A percentile compares a stretch with the other conserved stretches of the same genome.
Evolutionary conservation across 176 grass and related monocot genomes (phyloP).

Genomic region (Carex parvula): DNA sequence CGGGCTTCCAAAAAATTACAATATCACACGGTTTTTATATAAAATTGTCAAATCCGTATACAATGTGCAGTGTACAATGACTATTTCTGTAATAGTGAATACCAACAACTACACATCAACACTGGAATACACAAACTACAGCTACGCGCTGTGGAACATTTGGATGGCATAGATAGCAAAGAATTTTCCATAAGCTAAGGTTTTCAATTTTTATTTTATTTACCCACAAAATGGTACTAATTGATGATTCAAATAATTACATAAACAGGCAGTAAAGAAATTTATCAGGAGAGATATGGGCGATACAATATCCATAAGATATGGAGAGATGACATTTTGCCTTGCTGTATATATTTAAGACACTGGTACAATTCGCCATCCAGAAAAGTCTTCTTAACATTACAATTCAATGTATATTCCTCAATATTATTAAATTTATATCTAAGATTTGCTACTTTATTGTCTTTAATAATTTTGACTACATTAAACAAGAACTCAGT

Average conservation of each 20-base stretch:
- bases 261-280: conserved; percentile 75
- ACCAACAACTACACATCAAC: no score
- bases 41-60: no score
- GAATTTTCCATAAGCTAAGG: neutral
- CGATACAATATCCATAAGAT: no score
- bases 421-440: neutral
- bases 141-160: no score
- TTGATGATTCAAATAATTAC: neutral
- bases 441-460: neutral
- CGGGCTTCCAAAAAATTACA: no score
- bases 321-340: conserved; percentile 92
- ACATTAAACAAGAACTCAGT: neutral
- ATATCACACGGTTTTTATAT: no score
- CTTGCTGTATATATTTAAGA: conserved; percentile 77
- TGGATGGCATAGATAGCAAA: no score
- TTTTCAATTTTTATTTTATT: conserved; percentile 12
- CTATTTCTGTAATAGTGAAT: no score
- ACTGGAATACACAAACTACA: no score
- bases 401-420: neutral
- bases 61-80: no score
- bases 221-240: neutral
- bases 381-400: conserved; percentile 15
- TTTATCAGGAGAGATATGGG: conserved; percentile 64
- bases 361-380: conserved; percentile 55
- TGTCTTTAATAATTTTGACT: neutral